A percentile compares a stretch with the other conserved stretches of the same genome.
Evolutionary conservation across 2,329 filamentous ascomycete species (phyloP).

Genomic region (Phialophora expanda): DNA sequence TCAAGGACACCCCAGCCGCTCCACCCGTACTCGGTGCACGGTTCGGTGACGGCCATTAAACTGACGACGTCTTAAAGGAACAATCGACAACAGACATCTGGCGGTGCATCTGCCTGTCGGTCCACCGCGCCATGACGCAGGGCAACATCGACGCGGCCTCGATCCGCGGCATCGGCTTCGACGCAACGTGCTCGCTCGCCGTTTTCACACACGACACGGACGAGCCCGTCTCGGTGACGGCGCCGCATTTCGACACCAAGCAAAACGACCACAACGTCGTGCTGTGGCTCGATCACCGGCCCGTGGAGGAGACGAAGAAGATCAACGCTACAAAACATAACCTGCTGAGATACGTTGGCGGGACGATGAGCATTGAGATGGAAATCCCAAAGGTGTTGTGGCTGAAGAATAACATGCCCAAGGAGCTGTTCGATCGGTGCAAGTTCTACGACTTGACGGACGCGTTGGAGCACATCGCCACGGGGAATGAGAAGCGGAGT

Average conservation of each 20-base stretch:
- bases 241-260: conserved; percentile 79
- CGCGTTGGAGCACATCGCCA: conserved; percentile 91
- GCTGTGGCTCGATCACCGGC: conserved; percentile 94
- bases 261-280: conserved; percentile 92
- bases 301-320: conserved; percentile 85
- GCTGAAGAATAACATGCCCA: conserved; percentile 98
- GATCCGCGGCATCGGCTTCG: conserved; percentile 92
- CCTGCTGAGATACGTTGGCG: conserved; percentile 91
- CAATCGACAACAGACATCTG: conserved; percentile 99
- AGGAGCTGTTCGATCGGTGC: conserved; percentile 85
- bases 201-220: conserved; percentile 90
- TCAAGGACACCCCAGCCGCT: not conserved
- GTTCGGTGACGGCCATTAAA: too few species aligned
- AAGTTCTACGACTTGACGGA: conserved; percentile 97
- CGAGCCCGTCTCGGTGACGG: conserved; percentile 88
- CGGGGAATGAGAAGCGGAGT: conserved; percentile 86
- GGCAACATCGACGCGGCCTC: conserved; percentile 75
- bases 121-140: conserved; percentile 80
- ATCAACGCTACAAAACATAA: conserved; percentile 95
- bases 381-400: conserved; percentile 98
- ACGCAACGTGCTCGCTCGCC: conserved; percentile 95
- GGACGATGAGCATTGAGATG: conserved; percentile 99
- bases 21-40: too few species aligned
- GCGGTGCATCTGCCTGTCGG: conserved; percentile 88
- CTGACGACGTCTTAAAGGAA: conserved; percentile 62